A percentile compares a stretch with the other conserved stretches of the same genome.
These are phyloP conservation scores for Mycena sanguinolenta DNA, from an alignment of 768 basidiomycete genomes.

Conservation along the genomic window DNA sequence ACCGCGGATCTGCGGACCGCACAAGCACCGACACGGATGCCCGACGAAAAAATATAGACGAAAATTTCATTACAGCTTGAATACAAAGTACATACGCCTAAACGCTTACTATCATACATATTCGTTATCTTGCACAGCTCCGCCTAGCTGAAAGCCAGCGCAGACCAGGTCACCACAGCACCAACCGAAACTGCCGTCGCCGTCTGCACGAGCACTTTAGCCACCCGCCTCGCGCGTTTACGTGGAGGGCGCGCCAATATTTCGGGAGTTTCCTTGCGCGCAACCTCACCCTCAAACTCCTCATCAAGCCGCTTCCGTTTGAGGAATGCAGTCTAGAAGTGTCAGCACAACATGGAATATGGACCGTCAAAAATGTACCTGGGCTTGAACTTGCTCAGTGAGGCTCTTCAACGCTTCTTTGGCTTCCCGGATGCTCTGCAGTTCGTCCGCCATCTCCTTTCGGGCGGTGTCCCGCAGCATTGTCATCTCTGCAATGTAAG, in stretches of 20 bases:
- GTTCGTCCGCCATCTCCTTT: constrained; percentile 60
- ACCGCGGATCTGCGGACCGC: constrained; percentile 4
- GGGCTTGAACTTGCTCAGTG: constrained; percentile 45
- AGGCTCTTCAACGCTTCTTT: constrained; percentile 52
- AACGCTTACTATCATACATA: constrained; percentile 15
- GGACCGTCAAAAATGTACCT: constrained; percentile 45
- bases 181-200: constrained; percentile 75
- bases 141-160: constrained; percentile 72
- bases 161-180: constrained; percentile 80
- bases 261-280: constrained; percentile 44
- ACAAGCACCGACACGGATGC: constrained; percentile 3
- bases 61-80: constrained; percentile 24
- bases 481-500: constrained; percentile 59
- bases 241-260: constrained; percentile 41
- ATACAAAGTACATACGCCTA: constrained; percentile 21
- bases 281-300: constrained; percentile 55
- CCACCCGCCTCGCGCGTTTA: constrained; percentile 64
- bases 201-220: constrained; percentile 64
- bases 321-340: constrained; percentile 54
- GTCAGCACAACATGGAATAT: constrained; percentile 33
- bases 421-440: constrained; percentile 58
- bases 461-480: constrained; percentile 56
- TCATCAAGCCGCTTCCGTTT: constrained; percentile 75
- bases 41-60: neutral
- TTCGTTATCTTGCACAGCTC: constrained; percentile 5